These are phyloP conservation scores for Panaeolus papilionaceus DNA, from an alignment of 768 basidiomycete genomes.

Conservation along the genomic window DNA sequence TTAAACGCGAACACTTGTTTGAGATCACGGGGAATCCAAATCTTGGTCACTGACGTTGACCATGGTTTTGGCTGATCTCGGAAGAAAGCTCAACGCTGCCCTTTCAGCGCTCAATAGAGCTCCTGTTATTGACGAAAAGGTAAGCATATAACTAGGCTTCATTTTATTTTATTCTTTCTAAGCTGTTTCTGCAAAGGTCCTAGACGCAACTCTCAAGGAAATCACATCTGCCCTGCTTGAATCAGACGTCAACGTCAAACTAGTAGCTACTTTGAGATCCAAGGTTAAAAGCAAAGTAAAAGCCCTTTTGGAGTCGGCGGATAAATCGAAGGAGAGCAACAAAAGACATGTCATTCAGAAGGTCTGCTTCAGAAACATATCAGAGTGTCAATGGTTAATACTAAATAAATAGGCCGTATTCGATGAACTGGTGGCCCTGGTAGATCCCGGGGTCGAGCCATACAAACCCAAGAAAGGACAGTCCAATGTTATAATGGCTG, in stretches of 20 bases:
- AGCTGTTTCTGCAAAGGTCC: constrained; percentile 59
- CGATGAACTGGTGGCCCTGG: constrained; percentile 93
- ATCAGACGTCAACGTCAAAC: constrained; percentile 97
- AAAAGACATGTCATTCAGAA: constrained; percentile 92
- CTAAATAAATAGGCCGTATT: constrained; percentile 76
- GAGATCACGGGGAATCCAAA: constrained; percentile 9
- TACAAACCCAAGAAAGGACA: constrained; percentile 98
- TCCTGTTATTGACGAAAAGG: constrained; percentile 92
- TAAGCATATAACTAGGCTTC: constrained; percentile 35
- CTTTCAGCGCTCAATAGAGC: constrained; percentile 88
- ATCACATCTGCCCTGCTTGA: constrained; percentile 93
- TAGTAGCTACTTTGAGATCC: constrained; percentile 84
- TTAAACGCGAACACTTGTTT: background rate
- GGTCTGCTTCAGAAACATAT: constrained; percentile 44
- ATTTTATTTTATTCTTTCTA: constrained; percentile 13
- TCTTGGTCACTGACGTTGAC: constrained; percentile 31
- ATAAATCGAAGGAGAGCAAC: constrained; percentile 79
- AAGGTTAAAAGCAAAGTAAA: constrained; percentile 94
- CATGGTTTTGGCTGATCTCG: constrained; percentile 98
- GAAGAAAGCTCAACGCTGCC: constrained; percentile 92
- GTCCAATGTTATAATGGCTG: constrained; percentile 95
- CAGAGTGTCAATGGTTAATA: constrained; percentile 5
- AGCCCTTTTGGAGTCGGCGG: constrained; percentile 69
- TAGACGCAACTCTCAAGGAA: constrained; percentile 94
- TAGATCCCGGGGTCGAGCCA: constrained; percentile 94